phyloP scores from a whole-genome alignment of 2,329 filamentous ascomycete genomes.

The Claviceps pazoutovae region DNA sequence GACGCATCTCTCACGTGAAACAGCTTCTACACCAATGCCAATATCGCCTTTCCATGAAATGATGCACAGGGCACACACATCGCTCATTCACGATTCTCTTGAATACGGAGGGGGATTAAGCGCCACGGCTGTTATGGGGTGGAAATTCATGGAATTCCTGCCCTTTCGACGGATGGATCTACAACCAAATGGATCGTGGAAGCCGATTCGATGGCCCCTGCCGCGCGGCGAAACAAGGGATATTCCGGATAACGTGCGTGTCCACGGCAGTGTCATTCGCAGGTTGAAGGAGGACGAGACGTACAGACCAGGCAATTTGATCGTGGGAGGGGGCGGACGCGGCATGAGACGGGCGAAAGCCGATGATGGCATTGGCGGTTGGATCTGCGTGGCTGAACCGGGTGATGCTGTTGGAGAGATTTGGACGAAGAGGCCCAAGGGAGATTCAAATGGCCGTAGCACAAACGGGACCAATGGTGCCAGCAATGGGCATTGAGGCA shows the following conservation, averaged over 20 bases:
- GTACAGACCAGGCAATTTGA: conserved; percentile 68
- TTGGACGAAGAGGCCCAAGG: conserved; percentile 31
- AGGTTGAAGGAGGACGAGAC: conserved; percentile 48
- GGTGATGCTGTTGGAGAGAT: conserved; percentile 58
- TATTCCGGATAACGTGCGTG: conserved; percentile 53
- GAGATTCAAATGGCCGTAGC: conserved; percentile 2
- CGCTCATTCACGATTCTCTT: conserved; percentile 57
- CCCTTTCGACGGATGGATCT: conserved; percentile 74
- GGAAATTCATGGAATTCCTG: conserved; percentile 71
- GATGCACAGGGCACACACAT: conserved; percentile 41
- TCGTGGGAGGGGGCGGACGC: conserved; percentile 64
- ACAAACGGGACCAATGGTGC: neutral
- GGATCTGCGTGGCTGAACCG: conserved; percentile 49
- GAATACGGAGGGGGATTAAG: conserved; percentile 47
- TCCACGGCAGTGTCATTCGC: conserved; percentile 62
- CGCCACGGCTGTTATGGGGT: conserved; percentile 42
- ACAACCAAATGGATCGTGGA: conserved; percentile 58
- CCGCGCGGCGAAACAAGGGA: conserved; percentile 67
- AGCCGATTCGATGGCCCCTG: conserved; percentile 66
- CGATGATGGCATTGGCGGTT: conserved; percentile 54
- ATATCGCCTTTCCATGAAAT: conserved; percentile 36
- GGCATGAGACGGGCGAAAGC: conserved; percentile 48
- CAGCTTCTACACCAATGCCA: conserved; percentile 6
- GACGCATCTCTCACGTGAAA: neutral
- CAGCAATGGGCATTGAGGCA: neutral